Percentiles rank a stretch among this genome's conserved stretches.
Conservation (phyloP, 176 grass and related monocot species). For the Oryza glumipatula region DNA sequence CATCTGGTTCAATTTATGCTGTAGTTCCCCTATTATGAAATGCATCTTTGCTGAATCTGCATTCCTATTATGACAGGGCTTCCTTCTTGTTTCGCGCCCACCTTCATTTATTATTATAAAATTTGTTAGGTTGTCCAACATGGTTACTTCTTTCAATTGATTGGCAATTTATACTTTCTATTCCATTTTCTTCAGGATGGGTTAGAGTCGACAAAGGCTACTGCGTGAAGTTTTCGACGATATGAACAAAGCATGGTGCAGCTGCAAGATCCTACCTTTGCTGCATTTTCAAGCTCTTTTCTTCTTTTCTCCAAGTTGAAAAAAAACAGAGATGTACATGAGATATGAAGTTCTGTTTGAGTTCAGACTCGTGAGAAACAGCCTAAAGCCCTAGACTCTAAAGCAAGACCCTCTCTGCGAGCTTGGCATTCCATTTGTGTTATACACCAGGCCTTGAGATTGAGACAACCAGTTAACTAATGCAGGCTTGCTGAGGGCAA, state of each 20-base stretch:
- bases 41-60: neutral
- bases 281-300: constrained; percentile 21
- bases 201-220: neutral
- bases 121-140: constrained; percentile 10
- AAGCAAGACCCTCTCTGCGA: constrained; percentile 10
- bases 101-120: neutral
- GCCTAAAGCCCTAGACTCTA: constrained; percentile 27
- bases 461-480: neutral
- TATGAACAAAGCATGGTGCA: neutral
- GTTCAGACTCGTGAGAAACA: constrained; percentile 31
- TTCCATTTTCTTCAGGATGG: constrained; percentile 42
- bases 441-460: constrained; percentile 19
- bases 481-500: constrained; percentile 29
- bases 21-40: neutral
- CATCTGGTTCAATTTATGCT: constrained; percentile 15
- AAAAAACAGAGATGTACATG: constrained; percentile 41
- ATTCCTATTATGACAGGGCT: neutral
- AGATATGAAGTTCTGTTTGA: constrained; percentile 39
- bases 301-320: constrained; percentile 33
- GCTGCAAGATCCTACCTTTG: neutral
- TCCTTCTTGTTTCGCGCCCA: neutral
- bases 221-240: constrained; percentile 5
- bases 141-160: neutral
- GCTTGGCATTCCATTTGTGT: neutral
- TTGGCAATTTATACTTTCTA: neutral